phyloP scores from a whole-genome alignment of 495 filamentous ascomycete species.

The Tuber magnatum region DNA sequence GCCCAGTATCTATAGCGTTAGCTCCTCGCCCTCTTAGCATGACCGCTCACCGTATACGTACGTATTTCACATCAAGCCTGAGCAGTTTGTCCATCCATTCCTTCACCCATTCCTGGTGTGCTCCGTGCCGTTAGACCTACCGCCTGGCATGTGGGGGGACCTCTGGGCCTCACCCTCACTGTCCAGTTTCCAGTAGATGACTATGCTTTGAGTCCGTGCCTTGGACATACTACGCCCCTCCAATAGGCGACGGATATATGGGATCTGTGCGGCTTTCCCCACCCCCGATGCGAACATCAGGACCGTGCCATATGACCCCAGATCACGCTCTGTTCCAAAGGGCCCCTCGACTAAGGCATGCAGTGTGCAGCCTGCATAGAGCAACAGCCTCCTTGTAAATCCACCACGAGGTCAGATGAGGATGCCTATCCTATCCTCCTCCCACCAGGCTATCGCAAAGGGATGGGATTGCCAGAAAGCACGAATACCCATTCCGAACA shows the following conservation, averaged over 20 bases:
- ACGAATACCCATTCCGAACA: slow-evolving; percentile 36
- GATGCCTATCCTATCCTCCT: slow-evolving; percentile 36
- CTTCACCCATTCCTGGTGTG: no score
- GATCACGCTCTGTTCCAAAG: background rate
- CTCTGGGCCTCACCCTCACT: no score
- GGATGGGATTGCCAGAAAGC: slow-evolving; percentile 40
- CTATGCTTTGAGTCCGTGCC: background rate
- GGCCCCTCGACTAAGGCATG: background rate
- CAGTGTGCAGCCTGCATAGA: no score
- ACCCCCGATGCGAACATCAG: slow-evolving; percentile 4
- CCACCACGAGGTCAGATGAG: slow-evolving; percentile 38
- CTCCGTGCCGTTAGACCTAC: no score
- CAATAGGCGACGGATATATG: background rate
- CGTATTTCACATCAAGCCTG: no score
- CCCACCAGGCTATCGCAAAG: slow-evolving; percentile 43
- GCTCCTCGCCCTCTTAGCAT: no score
- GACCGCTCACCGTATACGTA: no score
- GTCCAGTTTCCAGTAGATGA: no score
- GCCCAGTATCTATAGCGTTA: no score
- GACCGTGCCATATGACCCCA: background rate
- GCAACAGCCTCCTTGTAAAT: no score
- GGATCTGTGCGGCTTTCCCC: background rate
- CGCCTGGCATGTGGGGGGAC: no score
- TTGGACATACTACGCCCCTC: background rate
- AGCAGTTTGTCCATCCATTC: no score